Evolutionary conservation across 768 basidiomycete species (phyloP).

Genomic region (Kwoniella shandongensis): DNA sequence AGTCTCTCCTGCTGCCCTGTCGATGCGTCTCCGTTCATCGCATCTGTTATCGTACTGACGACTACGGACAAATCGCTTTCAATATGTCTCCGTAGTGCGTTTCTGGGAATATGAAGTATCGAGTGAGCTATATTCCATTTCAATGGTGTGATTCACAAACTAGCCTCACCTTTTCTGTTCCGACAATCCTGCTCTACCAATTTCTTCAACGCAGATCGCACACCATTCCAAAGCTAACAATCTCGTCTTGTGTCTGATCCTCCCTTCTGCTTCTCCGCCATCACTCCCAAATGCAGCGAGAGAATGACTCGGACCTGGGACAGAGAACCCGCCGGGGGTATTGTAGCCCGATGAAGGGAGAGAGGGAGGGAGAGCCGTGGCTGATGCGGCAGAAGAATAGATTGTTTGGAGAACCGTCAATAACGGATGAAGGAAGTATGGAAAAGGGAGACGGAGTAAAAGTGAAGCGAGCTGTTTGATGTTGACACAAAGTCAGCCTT

Average conservation of each 20-base stretch:
- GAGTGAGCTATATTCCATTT: neutral
- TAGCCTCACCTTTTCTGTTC: constrained; percentile 65
- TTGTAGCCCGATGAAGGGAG: constrained; percentile 40
- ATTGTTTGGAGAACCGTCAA: constrained; percentile 65
- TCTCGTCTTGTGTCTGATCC: constrained; percentile 19
- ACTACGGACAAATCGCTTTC: constrained; percentile 70
- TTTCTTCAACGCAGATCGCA: constrained; percentile 80
- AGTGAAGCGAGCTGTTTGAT: constrained; percentile 72
- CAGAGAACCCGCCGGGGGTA: constrained; percentile 21
- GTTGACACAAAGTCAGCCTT: no score
- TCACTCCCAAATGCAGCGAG: neutral
- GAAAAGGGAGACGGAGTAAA: constrained; percentile 62
- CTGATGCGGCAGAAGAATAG: constrained; percentile 62
- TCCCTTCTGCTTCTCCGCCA: neutral
- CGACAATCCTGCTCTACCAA: constrained; percentile 71
- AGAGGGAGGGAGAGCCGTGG: constrained; percentile 55
- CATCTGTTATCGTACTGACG: constrained; percentile 64
- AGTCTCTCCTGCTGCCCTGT: constrained; percentile 20
- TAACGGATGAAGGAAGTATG: constrained; percentile 74
- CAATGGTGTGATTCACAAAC: constrained; percentile 45
- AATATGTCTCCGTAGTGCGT: constrained; percentile 58
- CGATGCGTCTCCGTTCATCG: constrained; percentile 55
- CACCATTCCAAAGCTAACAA: constrained; percentile 55
- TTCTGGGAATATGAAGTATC: constrained; percentile 16
- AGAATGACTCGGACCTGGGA: constrained; percentile 2